Percentiles rank a stretch among this genome's conserved stretches.
These are phyloP conservation scores for Paraleonurus japonicus DNA, from an alignment of 257 asterid genomes.

Conservation along the genomic window DNA sequence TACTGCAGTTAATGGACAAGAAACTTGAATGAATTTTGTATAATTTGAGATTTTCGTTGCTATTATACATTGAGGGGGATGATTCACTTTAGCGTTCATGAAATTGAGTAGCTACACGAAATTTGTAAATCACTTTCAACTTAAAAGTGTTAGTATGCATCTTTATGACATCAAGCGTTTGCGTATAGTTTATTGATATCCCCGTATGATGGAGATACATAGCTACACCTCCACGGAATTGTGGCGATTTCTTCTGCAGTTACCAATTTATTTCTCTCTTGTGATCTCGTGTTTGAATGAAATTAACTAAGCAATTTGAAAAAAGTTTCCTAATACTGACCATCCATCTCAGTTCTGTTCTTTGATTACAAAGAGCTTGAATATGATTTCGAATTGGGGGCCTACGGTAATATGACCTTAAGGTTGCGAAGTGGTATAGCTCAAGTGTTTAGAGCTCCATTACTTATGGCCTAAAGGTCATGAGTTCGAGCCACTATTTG, in stretches of 20 bases:
- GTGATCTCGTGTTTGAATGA: neutral
- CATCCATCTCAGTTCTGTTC: neutral
- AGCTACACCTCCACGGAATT: neutral
- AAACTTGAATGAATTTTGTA: neutral
- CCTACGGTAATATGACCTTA: neutral
- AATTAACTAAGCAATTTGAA: neutral
- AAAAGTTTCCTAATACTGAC: neutral
- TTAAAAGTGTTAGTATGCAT: neutral
- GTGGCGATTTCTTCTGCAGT: neutral
- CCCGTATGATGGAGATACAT: neutral
- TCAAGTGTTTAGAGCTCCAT: no score
- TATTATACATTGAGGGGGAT: neutral
- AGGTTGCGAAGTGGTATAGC: no score
- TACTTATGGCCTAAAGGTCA: no score
- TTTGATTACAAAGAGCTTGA: neutral
- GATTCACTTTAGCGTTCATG: neutral
- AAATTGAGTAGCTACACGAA: neutral
- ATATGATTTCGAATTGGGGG: neutral
- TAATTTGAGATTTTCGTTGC: neutral
- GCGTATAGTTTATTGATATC: neutral
- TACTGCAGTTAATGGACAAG: neutral
- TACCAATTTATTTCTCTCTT: neutral
- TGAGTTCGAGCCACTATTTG: no score
- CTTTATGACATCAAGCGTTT: neutral
- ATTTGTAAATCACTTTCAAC: neutral